Evolutionary conservation across 2,329 filamentous ascomycete species (phyloP), one percentile per base, ranked within the genome.

Genomic region (Sarocladium oryzae): DNA sequence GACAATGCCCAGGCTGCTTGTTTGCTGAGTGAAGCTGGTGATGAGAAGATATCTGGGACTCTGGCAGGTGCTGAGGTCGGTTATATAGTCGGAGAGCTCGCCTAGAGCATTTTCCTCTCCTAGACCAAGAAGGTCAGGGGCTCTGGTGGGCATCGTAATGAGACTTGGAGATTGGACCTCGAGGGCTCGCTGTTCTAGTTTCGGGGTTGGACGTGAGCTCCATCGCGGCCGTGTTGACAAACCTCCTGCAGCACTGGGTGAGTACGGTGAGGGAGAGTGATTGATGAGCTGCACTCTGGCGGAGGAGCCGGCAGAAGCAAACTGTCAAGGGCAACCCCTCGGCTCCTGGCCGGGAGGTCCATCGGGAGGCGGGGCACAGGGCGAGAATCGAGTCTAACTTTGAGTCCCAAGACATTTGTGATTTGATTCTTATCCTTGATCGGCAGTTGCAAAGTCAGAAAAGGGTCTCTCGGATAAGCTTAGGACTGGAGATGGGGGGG

Each of bases 11-110:
- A 48, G 43, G 43, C 24, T 30, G 43, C 24, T 35, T 23, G 7
- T 33, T 38, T 51, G 41, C 46, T 49, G 30, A 37, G 33, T 53
- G 52, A 32, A 40, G 52, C 38, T 51, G 49, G 41, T 49, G 41
- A 26, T 35, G 37, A 46, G 40, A 40, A 48, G 40, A 51, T 33
- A 53, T 18, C 4, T 16, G 4, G 28, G 33, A 36, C 28, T 32
- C 37, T 51, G 48, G 26, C 20, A 26, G 49, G 28, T 16, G 32
- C 11, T 20, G 20, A 33, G 13, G n/a, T 18, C 20, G 16, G 32
- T 49, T 49, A 49, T 49, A 49, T 49, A 49, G 30, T 6, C 32
- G 5, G n/a, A 16, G 5, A 20, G 18, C 18, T 37, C 20, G 46
- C 30, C 21, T 26, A 26, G 26, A n/a, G 24, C 30, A 15, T 28